phyloP scores from a whole-genome alignment of 2,329 filamentous ascomycete genomes.

The Neonectria sp. region DNA sequence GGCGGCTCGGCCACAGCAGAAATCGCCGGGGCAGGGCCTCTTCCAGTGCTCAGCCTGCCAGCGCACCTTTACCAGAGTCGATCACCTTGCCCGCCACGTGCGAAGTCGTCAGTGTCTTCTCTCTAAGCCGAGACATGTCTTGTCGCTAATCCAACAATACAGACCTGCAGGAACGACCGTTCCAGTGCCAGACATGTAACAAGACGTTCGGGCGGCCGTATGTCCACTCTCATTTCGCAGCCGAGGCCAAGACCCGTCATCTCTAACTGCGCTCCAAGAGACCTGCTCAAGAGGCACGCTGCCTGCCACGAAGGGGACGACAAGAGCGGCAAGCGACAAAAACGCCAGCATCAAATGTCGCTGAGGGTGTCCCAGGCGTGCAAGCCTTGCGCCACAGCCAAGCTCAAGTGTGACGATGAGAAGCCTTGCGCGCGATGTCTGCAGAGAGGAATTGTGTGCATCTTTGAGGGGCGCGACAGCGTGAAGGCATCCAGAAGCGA shows the following conservation, averaged over 20 bases:
- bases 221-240: slow-evolving; percentile 46
- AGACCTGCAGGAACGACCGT: slow-evolving; percentile 42
- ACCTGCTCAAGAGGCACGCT: slow-evolving; percentile 33
- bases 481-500: slow-evolving; percentile 27
- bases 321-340: slow-evolving; percentile 29
- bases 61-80: slow-evolving; percentile 36
- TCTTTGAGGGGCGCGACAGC: slow-evolving; percentile 22
- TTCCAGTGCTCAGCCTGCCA: slow-evolving; percentile 38
- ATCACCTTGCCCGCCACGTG: slow-evolving; percentile 38
- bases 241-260: neutral
- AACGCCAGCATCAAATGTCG: slow-evolving; percentile 26
- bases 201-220: slow-evolving; percentile 51
- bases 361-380: slow-evolving; percentile 33
- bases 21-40: slow-evolving; percentile 25
- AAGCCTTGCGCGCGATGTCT: slow-evolving; percentile 29
- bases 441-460: slow-evolving; percentile 24
- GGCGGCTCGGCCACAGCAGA: slow-evolving; percentile 15
- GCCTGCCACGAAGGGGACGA: slow-evolving; percentile 33
- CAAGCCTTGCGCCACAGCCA: slow-evolving; percentile 33
- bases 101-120: slow-evolving; percentile 31
- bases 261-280: slow-evolving; percentile 19
- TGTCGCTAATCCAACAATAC: neutral
- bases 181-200: slow-evolving; percentile 37
- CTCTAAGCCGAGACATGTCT: neutral
- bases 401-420: slow-evolving; percentile 35